Conservation (phyloP, 2,329 filamentous ascomycete species). For the Fusarium sp. region DNA sequence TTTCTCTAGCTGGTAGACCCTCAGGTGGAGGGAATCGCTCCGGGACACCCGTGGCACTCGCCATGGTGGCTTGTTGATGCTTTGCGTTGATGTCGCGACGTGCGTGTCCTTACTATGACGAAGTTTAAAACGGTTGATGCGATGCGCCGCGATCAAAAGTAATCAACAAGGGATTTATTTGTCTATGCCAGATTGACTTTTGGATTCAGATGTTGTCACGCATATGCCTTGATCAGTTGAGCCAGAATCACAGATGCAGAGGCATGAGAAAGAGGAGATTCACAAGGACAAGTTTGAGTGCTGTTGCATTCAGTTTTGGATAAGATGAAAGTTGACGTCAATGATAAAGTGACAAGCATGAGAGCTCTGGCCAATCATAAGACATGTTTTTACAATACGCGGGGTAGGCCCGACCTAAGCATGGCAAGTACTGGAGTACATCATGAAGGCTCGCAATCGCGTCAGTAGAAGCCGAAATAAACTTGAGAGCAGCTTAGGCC, state of each 20-base stretch:
- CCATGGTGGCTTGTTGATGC: conserved; percentile 58
- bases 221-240: background rate
- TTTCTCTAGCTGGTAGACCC: conserved; percentile 47
- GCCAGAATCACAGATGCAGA: background rate
- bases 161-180: background rate
- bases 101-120: background rate
- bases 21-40: conserved; percentile 52
- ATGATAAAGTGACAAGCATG: conserved; percentile 20
- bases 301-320: conserved; percentile 1
- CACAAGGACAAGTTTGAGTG: conserved; percentile 9
- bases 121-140: background rate
- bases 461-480: conserved; percentile 1
- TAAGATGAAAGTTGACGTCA: conserved; percentile 35
- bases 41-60: conserved; percentile 73
- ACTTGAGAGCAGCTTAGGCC: background rate
- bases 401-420: conserved; percentile 19
- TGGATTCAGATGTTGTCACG: background rate
- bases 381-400: conserved; percentile 36
- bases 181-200: too few species aligned
- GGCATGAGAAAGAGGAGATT: conserved; percentile 6
- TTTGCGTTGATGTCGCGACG: background rate
- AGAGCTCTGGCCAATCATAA: conserved; percentile 40
- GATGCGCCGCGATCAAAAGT: background rate
- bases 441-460: conserved; percentile 34
- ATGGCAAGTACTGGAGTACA: conserved; percentile 1